A percentile compares a stretch with the other conserved stretches of the same genome.
Evolutionary conservation across 2,329 filamentous ascomycete species (phyloP).

Genomic region (Aspergillus bombycis): DNA sequence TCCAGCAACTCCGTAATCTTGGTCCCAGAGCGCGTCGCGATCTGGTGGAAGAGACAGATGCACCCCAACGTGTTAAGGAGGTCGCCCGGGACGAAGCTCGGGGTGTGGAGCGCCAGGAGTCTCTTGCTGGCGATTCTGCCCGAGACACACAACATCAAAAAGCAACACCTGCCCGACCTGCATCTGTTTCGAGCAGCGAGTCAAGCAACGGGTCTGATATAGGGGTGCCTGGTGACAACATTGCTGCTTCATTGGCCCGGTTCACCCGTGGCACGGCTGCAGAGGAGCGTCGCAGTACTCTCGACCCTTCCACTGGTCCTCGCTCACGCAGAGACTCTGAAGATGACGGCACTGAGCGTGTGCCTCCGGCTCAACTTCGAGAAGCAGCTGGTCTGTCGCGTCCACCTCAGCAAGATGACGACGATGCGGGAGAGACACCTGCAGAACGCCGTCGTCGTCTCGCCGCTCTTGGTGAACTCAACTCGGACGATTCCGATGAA

Average conservation of each 20-base stretch:
- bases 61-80: conserved; percentile 43
- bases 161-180: conserved; percentile 12
- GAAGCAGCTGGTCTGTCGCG: conserved; percentile 33
- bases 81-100: conserved; percentile 38
- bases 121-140: conserved; percentile 19
- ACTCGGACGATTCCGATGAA: conserved; percentile 34
- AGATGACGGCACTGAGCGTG: conserved; percentile 47
- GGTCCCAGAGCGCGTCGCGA: conserved; percentile 61
- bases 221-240: conserved; percentile 36
- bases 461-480: conserved; percentile 44
- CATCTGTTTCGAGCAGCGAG: conserved; percentile 30
- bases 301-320: conserved; percentile 31
- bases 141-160: conserved; percentile 18
- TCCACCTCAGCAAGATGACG: conserved; percentile 31
- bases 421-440: conserved; percentile 48
- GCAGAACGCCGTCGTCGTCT: conserved; percentile 51
- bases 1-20: conserved; percentile 62
- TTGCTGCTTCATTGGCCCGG: conserved; percentile 41
- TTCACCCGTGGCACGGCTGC: conserved; percentile 41
- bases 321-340: conserved; percentile 42
- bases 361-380: conserved; percentile 42
- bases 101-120: conserved; percentile 28
- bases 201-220: conserved; percentile 28
- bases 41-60: conserved; percentile 46
- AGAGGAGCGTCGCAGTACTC: conserved; percentile 42